phyloP scores from a whole-genome alignment of 2,329 filamentous ascomycete genomes.

The Colletotrichum scovillei region DNA sequence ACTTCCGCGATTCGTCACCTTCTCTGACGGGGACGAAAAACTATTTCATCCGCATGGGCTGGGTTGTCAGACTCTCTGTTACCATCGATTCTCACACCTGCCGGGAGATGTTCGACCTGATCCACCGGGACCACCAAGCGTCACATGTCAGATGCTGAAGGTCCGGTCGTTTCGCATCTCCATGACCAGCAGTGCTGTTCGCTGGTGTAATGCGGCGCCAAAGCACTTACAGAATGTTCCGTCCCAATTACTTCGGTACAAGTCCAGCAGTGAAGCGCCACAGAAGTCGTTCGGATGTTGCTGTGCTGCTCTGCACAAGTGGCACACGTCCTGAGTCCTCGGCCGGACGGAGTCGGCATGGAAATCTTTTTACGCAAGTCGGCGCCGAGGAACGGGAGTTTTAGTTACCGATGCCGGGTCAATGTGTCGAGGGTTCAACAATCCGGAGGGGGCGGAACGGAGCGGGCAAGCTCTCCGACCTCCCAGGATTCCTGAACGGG shows the following conservation, averaged over 20 bases:
- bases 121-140: no score
- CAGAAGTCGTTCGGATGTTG: background rate
- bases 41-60: no score
- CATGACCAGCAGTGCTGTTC: background rate
- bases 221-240: background rate
- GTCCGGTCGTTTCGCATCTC: background rate
- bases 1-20: background rate
- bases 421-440: background rate
- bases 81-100: background rate
- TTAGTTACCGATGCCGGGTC: constrained; percentile 1
- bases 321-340: background rate
- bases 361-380: background rate
- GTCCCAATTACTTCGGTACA: background rate
- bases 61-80: background rate
- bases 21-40: background rate
- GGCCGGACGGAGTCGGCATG: no score
- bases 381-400: constrained; percentile 3
- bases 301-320: background rate
- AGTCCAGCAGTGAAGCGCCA: background rate
- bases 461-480: background rate
- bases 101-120: no score
- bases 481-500: background rate
- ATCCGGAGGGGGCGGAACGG: constrained; percentile 12
- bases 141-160: no score
- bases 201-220: no score